Percentiles rank a stretch among this genome's conserved stretches.
phyloP scores from a whole-genome alignment of 2,329 filamentous ascomycete genomes.

The Colletotrichum sp. region DNA sequence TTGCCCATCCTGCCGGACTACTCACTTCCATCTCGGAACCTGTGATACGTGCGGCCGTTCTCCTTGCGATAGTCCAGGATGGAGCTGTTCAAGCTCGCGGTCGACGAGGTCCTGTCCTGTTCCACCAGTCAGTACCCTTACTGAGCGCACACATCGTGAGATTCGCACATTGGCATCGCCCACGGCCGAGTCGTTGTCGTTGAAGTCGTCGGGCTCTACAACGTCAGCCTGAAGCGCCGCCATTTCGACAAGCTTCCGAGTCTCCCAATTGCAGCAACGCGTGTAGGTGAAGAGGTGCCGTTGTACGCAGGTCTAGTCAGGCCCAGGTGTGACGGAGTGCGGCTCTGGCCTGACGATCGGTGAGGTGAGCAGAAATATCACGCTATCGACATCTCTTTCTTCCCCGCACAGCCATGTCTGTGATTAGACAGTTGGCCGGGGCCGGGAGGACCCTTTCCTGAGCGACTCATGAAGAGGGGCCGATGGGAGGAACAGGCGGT shows the following conservation, averaged over 20 bases:
- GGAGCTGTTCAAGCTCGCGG: conserved; percentile 37
- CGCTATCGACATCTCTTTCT: not conserved
- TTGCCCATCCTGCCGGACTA: not conserved
- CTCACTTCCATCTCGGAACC: conserved; percentile 26
- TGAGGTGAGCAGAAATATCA: not conserved
- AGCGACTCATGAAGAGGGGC: not conserved
- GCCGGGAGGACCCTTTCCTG: not conserved
- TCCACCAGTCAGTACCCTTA: not conserved
- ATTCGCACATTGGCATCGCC: not conserved
- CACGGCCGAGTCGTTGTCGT: conserved; percentile 17
- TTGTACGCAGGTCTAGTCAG: not conserved
- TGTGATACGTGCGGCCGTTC: conserved; percentile 22
- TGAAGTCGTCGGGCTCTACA: conserved; percentile 14
- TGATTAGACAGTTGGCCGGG: not conserved
- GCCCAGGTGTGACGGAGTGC: not conserved
- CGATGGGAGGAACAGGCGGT: not conserved
- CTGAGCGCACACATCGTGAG: not conserved
- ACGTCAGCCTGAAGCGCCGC: not conserved
- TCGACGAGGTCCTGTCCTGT: conserved; percentile 23
- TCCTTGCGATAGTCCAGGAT: conserved; percentile 25
- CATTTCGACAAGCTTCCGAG: not conserved
- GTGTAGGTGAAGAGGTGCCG: not conserved
- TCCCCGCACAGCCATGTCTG: not conserved
- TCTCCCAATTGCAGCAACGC: too few relatives aligned
- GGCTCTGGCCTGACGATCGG: not conserved